Evolutionary conservation across 108 stramenopile genomes (phyloP).

Genomic region (Schizochytrium sp.): DNA sequence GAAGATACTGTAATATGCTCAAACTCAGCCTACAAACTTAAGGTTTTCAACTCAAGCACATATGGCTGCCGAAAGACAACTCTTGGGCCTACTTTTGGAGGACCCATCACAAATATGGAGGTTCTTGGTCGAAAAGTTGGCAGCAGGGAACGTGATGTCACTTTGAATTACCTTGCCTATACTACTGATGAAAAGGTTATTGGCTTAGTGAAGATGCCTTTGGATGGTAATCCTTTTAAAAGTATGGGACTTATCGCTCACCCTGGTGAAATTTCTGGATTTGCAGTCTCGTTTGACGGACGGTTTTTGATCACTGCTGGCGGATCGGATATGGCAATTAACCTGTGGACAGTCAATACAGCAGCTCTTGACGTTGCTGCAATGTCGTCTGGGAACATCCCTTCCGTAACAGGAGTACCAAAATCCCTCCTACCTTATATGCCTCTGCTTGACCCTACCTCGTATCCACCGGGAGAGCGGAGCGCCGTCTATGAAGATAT

Average conservation of each 20-base stretch:
- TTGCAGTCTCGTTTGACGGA: slow-evolving; percentile 75
- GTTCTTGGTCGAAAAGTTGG: neutral
- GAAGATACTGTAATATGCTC: slow-evolving; percentile 75
- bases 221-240: slow-evolving; percentile 76
- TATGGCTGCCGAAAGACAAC: slow-evolving; percentile 73
- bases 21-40: slow-evolving; percentile 76
- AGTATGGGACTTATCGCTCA: slow-evolving; percentile 80
- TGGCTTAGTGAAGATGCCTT: slow-evolving; percentile 69
- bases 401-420: neutral
- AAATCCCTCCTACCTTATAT: slow-evolving; percentile 67
- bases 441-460: slow-evolving; percentile 68
- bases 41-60: slow-evolving; percentile 72
- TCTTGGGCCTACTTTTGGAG: slow-evolving; percentile 76
- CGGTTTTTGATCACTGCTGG: slow-evolving; percentile 66
- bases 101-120: slow-evolving; percentile 68
- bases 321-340: slow-evolving; percentile 67
- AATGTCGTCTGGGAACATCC: neutral
- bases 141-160: neutral
- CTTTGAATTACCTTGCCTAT: slow-evolving; percentile 63
- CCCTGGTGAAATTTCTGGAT: slow-evolving; percentile 70
- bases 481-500: slow-evolving; percentile 74
- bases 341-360: slow-evolving; percentile 65
- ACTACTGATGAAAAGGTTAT: slow-evolving; percentile 50
- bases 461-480: slow-evolving; percentile 58
- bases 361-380: slow-evolving; percentile 27